Conservation (phyloP, 352 stramenopile species). For the Phytophthora cactorum region DNA sequence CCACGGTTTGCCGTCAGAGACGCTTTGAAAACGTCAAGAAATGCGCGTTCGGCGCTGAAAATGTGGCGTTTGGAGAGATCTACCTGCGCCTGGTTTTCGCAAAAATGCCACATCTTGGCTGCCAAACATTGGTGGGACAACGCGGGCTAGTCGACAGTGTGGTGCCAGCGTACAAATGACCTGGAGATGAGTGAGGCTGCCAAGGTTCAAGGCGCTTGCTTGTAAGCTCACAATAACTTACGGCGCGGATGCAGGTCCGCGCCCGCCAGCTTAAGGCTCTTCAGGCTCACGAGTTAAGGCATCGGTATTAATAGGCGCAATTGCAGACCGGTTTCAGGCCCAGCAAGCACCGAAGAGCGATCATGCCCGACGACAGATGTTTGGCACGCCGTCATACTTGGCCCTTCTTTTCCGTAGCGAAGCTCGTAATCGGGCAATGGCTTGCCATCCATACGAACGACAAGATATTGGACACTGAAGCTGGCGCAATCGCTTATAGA, state of each 20-base stretch:
- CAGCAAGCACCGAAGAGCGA: background rate
- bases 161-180: background rate
- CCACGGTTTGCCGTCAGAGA: too few relatives aligned
- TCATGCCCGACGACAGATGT: background rate
- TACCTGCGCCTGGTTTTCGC: background rate
- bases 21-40: too few relatives aligned
- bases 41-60: too few relatives aligned
- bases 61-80: too few relatives aligned
- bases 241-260: too few relatives aligned
- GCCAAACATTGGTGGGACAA: background rate
- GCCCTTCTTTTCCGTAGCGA: constrained; percentile 8
- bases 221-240: too few relatives aligned
- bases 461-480: constrained; percentile 8
- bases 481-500: constrained; percentile 30
- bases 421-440: constrained; percentile 34
- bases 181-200: background rate
- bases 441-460: constrained; percentile 26
- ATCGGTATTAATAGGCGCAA: too few relatives aligned
- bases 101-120: background rate
- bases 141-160: background rate
- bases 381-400: constrained; percentile 20
- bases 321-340: background rate
- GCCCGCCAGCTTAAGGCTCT: too few relatives aligned
- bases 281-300: too few relatives aligned
- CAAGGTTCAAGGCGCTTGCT: too few relatives aligned